Percentiles rank a stretch among this genome's conserved stretches.
These are phyloP conservation scores for Elongisporangium senticosum DNA, from an alignment of 352 stramenopile species.

Conservation along the genomic window DNA sequence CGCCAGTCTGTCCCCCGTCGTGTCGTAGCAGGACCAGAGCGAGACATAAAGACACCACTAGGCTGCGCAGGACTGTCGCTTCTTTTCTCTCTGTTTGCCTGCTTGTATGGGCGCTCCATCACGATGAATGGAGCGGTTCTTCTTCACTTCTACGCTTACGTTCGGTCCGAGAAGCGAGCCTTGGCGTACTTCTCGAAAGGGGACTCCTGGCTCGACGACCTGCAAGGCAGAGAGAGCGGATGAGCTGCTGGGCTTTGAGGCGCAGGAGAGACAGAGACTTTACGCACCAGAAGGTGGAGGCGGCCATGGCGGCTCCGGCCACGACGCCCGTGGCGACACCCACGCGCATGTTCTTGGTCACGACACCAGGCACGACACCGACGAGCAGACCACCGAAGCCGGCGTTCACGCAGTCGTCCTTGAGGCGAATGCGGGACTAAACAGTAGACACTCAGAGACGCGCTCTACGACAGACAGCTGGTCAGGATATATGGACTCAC, in stretches of 20 bases:
- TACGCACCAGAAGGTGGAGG: conserved; percentile 64
- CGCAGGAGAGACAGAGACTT: not conserved
- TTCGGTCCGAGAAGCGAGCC: conserved; percentile 35
- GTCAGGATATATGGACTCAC: conserved; percentile 5
- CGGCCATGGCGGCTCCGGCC: conserved; percentile 37
- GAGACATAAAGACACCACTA: conserved; percentile 1
- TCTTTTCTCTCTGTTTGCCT: conserved; percentile 1
- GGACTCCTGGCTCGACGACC: conserved; percentile 34
- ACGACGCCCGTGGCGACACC: conserved; percentile 41
- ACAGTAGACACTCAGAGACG: not conserved
- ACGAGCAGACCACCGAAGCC: conserved; percentile 56
- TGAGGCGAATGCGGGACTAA: conserved; percentile 57
- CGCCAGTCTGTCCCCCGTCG: conserved; percentile 57
- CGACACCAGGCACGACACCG: conserved; percentile 61
- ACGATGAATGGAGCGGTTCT: not conserved
- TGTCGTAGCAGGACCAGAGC: conserved; percentile 1
- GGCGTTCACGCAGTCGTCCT: conserved; percentile 65
- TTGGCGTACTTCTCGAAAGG: conserved; percentile 70
- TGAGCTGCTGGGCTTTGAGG: conserved; percentile 3
- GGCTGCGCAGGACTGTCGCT: not conserved
- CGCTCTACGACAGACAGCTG: not conserved
- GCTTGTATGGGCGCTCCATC: conserved; percentile 2
- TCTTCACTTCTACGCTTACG: conserved; percentile 24
- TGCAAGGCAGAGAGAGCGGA: conserved; percentile 10
- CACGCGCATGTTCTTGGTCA: conserved; percentile 74